Conservation (phyloP, 345 rosid genomes). For the Mercurialis annua region DNA sequence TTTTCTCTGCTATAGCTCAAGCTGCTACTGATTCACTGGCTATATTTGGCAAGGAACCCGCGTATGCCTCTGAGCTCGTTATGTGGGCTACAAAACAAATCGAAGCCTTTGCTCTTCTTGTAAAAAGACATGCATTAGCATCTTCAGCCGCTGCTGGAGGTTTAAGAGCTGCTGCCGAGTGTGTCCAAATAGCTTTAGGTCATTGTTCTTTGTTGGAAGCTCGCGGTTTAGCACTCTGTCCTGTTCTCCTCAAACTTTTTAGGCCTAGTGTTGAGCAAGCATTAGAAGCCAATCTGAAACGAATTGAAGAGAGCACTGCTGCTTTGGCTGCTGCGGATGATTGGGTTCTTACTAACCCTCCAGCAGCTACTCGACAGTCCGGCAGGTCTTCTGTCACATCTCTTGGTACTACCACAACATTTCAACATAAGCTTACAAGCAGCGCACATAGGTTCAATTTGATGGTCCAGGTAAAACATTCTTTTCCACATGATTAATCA, state of each 20-base stretch:
- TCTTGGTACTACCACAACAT: constrained; percentile 43
- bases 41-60: constrained; percentile 83
- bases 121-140: constrained; percentile 92
- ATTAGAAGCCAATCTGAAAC: constrained; percentile 83
- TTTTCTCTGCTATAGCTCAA: constrained; percentile 93
- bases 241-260: constrained; percentile 80
- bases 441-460: constrained; percentile 97
- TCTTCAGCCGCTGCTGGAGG: constrained; percentile 99
- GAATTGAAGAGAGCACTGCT: constrained; percentile 98
- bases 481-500: neutral
- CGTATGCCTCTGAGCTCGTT: constrained; percentile 93
- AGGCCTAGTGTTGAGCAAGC: constrained; percentile 98
- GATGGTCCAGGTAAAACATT: constrained; percentile 92
- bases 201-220: constrained; percentile 97
- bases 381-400: constrained; percentile 52
- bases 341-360: constrained; percentile 81
- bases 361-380: constrained; percentile 63
- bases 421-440: constrained; percentile 85
- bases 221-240: constrained; percentile 91
- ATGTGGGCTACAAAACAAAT: constrained; percentile 97
- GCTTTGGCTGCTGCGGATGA: constrained; percentile 99
- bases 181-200: constrained; percentile 98
- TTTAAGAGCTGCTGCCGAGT: constrained; percentile 97
- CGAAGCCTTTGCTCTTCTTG: constrained; percentile 86
- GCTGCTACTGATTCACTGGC: constrained; percentile 84